Percentiles rank a stretch among this genome's conserved stretches.
Evolutionary conservation across 108 stramenopile genomes (phyloP).

Genomic region (Seminavis robusta): DNA sequence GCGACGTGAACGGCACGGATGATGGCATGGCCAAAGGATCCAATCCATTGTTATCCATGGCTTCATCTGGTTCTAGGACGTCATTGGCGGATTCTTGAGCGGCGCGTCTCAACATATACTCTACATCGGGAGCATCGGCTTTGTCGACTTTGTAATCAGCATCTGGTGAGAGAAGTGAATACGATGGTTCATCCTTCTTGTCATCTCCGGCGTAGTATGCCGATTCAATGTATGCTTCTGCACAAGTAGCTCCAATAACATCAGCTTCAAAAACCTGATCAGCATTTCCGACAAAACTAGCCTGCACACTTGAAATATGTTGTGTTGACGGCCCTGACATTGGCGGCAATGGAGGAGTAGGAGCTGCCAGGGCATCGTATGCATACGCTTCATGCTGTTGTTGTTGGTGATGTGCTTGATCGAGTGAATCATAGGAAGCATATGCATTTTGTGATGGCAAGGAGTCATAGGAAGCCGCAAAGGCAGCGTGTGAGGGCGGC

Average conservation of each 20-base stretch:
- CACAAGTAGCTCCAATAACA: constrained; percentile 19
- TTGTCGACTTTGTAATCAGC: constrained; percentile 54
- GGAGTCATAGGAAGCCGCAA: no score
- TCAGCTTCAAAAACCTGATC: constrained; percentile 19
- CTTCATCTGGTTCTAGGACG: constrained; percentile 1
- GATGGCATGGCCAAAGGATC: neutral
- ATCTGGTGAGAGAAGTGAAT: no score
- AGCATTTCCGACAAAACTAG: constrained; percentile 36
- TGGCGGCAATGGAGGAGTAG: neutral
- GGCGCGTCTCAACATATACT: constrained; percentile 23
- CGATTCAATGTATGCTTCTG: constrained; percentile 36
- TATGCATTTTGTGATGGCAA: no score
- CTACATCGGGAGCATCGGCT: constrained; percentile 30
- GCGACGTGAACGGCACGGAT: neutral
- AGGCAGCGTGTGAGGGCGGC: no score
- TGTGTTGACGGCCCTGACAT: neutral
- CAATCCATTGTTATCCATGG: neutral
- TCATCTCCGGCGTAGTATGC: constrained; percentile 34
- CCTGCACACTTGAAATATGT: constrained; percentile 9
- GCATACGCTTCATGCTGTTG: neutral
- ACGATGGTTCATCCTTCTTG: constrained; percentile 13
- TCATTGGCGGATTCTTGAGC: constrained; percentile 26
- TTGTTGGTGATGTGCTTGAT: no score
- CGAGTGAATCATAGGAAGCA: no score
- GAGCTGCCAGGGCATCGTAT: neutral